Evolutionary conservation across 2,329 filamentous ascomycete genomes (phyloP).

Genomic region (Beauveria sp.): DNA sequence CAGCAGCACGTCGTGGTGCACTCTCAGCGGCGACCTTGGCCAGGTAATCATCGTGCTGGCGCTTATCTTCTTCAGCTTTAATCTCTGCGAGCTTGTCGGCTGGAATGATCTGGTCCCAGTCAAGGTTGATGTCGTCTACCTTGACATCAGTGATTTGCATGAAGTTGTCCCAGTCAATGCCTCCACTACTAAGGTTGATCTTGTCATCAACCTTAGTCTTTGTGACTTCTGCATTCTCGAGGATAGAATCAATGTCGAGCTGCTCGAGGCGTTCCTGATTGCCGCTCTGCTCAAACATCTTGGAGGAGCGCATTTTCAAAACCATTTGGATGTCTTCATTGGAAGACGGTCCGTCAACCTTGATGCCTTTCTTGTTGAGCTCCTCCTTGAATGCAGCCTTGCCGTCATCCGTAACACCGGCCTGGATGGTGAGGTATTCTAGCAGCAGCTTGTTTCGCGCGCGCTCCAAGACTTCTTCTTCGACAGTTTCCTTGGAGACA

Average conservation of each 20-base stretch:
- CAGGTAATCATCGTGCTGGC: constrained; percentile 75
- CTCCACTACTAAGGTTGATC: constrained; percentile 85
- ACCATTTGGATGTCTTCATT: constrained; percentile 95
- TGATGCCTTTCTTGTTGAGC: constrained; percentile 68
- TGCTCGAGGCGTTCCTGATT: constrained; percentile 97
- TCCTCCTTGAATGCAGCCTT: constrained; percentile 70
- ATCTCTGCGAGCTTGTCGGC: constrained; percentile 84
- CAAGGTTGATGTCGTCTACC: constrained; percentile 68
- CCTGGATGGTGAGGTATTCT: constrained; percentile 94
- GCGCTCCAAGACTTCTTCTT: constrained; percentile 93
- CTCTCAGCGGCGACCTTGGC: constrained; percentile 77
- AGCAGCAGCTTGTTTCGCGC: constrained; percentile 96
- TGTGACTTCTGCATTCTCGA: constrained; percentile 94
- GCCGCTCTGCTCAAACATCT: constrained; percentile 95
- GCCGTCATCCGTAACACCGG: constrained; percentile 91
- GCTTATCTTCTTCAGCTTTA: constrained; percentile 81
- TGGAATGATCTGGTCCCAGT: constrained; percentile 98
- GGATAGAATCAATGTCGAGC: constrained; percentile 92
- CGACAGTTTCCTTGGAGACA: constrained; percentile 95
- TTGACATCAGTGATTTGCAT: constrained; percentile 98
- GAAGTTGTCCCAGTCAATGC: constrained; percentile 80
- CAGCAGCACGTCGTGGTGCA: constrained; percentile 67
- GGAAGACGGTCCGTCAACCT: constrained; percentile 73
- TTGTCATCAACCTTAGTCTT: constrained; percentile 93
- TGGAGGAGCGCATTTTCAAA: constrained; percentile 94